phyloP scores from a whole-genome alignment of 306 rosid genomes.

The Begonia masoniana region DNA sequence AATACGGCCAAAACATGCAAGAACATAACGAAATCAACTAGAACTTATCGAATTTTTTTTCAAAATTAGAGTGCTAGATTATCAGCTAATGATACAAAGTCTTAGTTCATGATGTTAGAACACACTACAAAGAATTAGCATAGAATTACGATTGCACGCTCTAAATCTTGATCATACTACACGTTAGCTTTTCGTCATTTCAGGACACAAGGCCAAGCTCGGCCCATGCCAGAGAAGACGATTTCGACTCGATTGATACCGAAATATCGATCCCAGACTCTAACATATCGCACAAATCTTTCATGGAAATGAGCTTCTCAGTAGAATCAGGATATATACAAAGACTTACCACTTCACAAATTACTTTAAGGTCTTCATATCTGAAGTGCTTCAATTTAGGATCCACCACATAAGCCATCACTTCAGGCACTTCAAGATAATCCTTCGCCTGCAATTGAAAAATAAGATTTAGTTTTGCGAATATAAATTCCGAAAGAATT shows the following conservation, averaged over 20 bases:
- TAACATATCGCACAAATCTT: conserved; percentile 48
- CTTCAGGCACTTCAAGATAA: conserved; percentile 64
- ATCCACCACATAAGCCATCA: conserved; percentile 64
- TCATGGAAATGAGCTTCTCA: conserved; percentile 41
- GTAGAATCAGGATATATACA: conserved; percentile 56
- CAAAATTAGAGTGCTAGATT: no score
- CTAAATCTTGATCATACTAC: conserved; percentile 12
- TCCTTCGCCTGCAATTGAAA: conserved; percentile 64
- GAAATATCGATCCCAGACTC: conserved; percentile 89
- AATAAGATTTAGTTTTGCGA: not conserved
- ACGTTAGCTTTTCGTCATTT: conserved; percentile 30
- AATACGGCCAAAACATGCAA: no score
- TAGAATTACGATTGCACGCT: not conserved
- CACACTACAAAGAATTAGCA: conserved; percentile 4
- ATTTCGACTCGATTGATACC: conserved; percentile 48
- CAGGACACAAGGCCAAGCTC: conserved; percentile 79
- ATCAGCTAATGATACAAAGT: no score
- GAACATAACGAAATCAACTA: no score
- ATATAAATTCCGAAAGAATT: no score
- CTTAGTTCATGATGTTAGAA: no score
- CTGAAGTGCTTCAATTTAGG: conserved; percentile 67
- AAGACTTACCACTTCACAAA: conserved; percentile 66
- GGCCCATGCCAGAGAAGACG: conserved; percentile 96
- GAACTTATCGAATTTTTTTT: no score
- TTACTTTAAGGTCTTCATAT: conserved; percentile 60